These are phyloP conservation scores for Lasiodiplodia hormozganensis DNA, from an alignment of 2,329 filamentous ascomycete species.

Conservation along the genomic window DNA sequence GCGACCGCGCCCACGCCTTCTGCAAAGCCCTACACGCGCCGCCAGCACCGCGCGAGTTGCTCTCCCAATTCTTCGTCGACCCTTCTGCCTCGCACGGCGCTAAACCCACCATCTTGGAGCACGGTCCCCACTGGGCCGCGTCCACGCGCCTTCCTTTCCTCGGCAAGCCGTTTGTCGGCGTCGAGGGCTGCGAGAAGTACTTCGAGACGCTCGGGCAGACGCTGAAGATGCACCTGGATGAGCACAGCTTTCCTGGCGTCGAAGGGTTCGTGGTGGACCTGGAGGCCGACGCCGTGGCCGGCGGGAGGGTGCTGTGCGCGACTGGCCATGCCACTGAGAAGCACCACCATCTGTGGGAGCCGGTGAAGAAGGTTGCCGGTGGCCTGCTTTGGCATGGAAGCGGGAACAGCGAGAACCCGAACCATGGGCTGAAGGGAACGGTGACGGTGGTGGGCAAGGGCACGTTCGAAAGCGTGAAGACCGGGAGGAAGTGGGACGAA, in stretches of 20 bases:
- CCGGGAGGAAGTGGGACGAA: constrained; percentile 23
- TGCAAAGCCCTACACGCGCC: not conserved
- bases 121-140: constrained; percentile 21
- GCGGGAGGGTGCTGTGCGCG: not conserved
- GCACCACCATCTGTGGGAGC: not conserved
- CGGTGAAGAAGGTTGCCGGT: not conserved
- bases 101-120: constrained; percentile 14
- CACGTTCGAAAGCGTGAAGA: constrained; percentile 6
- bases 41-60: not conserved
- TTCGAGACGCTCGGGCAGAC: not conserved
- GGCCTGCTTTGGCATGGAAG: not conserved
- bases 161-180: not conserved
- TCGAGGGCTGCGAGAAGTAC: not conserved
- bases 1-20: constrained; percentile 21
- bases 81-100: not conserved
- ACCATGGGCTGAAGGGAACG: not conserved
- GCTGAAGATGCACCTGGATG: constrained; percentile 4
- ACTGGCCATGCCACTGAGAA: not conserved
- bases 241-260: not conserved
- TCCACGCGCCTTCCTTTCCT: constrained; percentile 12
- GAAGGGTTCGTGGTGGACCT: not conserved
- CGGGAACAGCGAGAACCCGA: not conserved
- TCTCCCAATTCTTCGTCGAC: constrained; percentile 7
- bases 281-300: not conserved
- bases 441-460: constrained; percentile 16